Percentiles rank a stretch among this genome's conserved stretches.
These are phyloP conservation scores for Punica granatum DNA, from an alignment of 345 rosid species.

Conservation along the genomic window DNA sequence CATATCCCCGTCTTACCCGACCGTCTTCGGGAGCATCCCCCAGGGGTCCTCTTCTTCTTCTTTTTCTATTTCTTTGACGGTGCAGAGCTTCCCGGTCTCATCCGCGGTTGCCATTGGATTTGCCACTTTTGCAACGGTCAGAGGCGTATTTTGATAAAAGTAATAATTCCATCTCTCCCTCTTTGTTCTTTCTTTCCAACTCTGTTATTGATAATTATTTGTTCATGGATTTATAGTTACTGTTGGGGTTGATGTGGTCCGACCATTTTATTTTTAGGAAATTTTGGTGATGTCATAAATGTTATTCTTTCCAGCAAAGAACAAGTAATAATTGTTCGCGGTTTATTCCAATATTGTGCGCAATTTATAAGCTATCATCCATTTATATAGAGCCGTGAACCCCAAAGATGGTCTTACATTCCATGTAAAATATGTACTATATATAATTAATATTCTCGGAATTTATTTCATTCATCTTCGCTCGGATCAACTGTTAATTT, in stretches of 20 bases:
- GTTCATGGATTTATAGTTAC: not conserved
- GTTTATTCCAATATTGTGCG: no score
- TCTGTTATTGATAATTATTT: not conserved
- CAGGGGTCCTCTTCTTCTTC: not conserved
- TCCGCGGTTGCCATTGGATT: conserved; percentile 31
- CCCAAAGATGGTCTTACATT: no score
- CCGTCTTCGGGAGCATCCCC: conserved; percentile 10
- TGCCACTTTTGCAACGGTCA: conserved; percentile 25
- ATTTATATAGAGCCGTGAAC: no score
- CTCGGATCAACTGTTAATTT: no score
- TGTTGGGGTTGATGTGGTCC: not conserved
- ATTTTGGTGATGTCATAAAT: not conserved
- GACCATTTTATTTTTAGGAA: not conserved
- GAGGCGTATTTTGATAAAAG: conserved; percentile 29
- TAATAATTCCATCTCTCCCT: no score
- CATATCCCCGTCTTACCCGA: conserved; percentile 8
- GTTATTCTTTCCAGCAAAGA: not conserved
- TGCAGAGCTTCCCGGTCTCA: conserved; percentile 1
- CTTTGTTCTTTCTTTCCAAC: no score
- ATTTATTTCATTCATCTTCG: no score
- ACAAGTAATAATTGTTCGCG: no score
- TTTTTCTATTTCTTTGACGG: not conserved
- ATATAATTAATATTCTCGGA: no score
- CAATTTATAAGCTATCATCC: no score
- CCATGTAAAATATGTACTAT: no score